Percentiles rank a stretch among this genome's conserved stretches.
These are phyloP conservation scores for Suillus ampliporus DNA, from an alignment of 768 basidiomycete species.

Conservation along the genomic window DNA sequence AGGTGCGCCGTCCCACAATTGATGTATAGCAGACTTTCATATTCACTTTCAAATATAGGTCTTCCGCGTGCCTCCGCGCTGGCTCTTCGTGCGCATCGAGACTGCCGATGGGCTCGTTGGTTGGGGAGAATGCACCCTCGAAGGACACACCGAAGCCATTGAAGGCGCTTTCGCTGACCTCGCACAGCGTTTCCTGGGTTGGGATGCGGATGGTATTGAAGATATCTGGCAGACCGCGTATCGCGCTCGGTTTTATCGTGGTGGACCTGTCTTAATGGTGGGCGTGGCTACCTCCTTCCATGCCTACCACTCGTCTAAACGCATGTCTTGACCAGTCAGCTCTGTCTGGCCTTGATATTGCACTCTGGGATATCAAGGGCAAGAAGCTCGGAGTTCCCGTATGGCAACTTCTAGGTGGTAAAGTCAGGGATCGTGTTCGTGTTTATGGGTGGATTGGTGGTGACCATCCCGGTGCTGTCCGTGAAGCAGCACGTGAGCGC, in stretches of 20 bases:
- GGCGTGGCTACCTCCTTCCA: not conserved
- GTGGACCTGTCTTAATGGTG: constrained; percentile 74
- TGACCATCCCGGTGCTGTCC: constrained; percentile 52
- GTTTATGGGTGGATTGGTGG: constrained; percentile 67
- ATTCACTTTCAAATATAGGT: constrained; percentile 36
- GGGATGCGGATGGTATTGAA: constrained; percentile 68
- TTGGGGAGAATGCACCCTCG: constrained; percentile 79
- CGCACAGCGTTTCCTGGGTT: constrained; percentile 61
- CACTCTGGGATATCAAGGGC: constrained; percentile 82
- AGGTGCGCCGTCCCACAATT: constrained; percentile 23
- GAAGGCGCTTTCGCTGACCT: constrained; percentile 70
- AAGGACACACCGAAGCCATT: constrained; percentile 74
- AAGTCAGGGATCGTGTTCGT: constrained; percentile 61
- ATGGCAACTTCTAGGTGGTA: constrained; percentile 73
- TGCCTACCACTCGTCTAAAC: not conserved
- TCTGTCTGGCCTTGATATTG: constrained; percentile 68
- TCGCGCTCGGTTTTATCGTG: constrained; percentile 73
- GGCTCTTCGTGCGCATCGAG: constrained; percentile 77
- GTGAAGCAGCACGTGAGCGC: constrained; percentile 54
- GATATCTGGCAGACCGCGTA: constrained; percentile 76
- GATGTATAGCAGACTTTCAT: not conserved
- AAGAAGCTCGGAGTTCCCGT: constrained; percentile 70
- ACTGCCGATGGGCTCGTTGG: constrained; percentile 67
- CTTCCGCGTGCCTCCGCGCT: constrained; percentile 73
- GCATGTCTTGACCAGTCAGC: constrained; percentile 43